Percentiles rank a stretch among this genome's conserved stretches.
Conservation (phyloP, 2,329 filamentous ascomycete genomes). For the Calonectria naviculata region DNA sequence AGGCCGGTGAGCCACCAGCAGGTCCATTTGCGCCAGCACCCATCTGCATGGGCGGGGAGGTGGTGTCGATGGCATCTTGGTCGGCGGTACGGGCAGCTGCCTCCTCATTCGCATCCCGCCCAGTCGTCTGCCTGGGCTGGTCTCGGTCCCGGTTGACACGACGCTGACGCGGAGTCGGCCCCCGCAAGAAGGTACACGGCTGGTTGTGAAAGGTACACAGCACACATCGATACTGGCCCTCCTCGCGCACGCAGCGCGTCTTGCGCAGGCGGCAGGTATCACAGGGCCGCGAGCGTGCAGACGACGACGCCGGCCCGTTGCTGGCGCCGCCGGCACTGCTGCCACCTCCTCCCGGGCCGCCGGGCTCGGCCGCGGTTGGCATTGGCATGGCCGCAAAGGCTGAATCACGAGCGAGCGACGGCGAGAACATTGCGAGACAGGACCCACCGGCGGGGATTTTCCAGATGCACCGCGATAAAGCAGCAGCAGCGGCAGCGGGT, state of each 20-base stretch:
- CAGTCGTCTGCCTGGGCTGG: slow-evolving; percentile 26
- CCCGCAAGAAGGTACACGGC: slow-evolving; percentile 71
- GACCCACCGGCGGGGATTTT: slow-evolving; percentile 33
- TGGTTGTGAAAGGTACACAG: slow-evolving; percentile 75
- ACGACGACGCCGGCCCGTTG: slow-evolving; percentile 3
- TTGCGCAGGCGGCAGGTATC: slow-evolving; percentile 75
- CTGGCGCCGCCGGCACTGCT: slow-evolving; percentile 13
- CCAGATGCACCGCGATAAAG: slow-evolving; percentile 37
- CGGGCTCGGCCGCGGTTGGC: slow-evolving; percentile 29
- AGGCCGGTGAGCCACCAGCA: slow-evolving; percentile 29
- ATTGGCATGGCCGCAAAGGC: slow-evolving; percentile 26
- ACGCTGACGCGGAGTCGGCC: slow-evolving; percentile 46
- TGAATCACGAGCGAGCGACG: slow-evolving; percentile 33
- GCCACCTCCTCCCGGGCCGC: slow-evolving; percentile 21
- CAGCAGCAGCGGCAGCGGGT: slow-evolving; percentile 32
- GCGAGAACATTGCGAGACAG: slow-evolving; percentile 36
- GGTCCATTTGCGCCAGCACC: slow-evolving; percentile 13
- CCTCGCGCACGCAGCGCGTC: slow-evolving; percentile 73
- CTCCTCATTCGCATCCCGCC: slow-evolving; percentile 33
- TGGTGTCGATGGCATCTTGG: slow-evolving; percentile 14
- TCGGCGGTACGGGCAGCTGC: slow-evolving; percentile 3
- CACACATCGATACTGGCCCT: slow-evolving; percentile 68
- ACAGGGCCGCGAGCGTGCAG: slow-evolving; percentile 57
- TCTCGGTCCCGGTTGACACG: slow-evolving; percentile 35
- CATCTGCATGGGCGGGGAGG: slow-evolving; percentile 26